Base-by-base conservation (phyloP, 345 rosid species). In the Nasturtium officinale region DNA sequence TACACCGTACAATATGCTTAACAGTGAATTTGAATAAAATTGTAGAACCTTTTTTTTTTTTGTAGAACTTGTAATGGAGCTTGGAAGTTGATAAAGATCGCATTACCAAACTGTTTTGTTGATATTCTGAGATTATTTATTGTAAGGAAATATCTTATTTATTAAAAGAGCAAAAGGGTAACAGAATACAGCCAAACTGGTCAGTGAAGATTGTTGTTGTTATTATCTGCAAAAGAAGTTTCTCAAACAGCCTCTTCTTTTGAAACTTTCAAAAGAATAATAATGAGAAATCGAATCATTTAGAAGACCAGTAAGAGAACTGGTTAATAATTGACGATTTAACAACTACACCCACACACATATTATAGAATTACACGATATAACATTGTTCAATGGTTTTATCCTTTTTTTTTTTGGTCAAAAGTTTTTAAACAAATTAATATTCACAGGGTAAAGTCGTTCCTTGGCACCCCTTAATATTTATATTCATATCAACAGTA, bases 171-270 rank as follows among this genome's bases (percentile, higher is more conserved):
- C 33, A 12, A 65, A 15, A 20, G 18, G 33, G 35, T 40, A 72
- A 63, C 6, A 12, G 42, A 53, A 56, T 46, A 46, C 29, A 65
- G 50, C 56, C 58, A 73, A 55, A 73, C 13, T 16, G 65, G 71
- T 55, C 40, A 55, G 65, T 73, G 50, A 73, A 29, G 70, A 29
- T 42, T 53, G 63, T 21, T 54, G 63, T 63, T 1, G 21, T 29
- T 52, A 15, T 61, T 42, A 15, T 53, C 69, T 51, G 53, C 20
- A 48, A 35, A 38, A 48, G 67, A 61, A 72, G 53, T 72, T 65
- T 66, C 54, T 20, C 43, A 21, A 6, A 25, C 52, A 35, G 28
- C 50, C 26, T 58, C 47, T 70, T 70, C 16, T 59, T 11, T 56
- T 29, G 32, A 69, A 32, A 46, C 3, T 29, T 55, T 29, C 18